phyloP scores from a whole-genome alignment of 169 alveolate species.

The Cryptosporidium ubiquitum region DNA sequence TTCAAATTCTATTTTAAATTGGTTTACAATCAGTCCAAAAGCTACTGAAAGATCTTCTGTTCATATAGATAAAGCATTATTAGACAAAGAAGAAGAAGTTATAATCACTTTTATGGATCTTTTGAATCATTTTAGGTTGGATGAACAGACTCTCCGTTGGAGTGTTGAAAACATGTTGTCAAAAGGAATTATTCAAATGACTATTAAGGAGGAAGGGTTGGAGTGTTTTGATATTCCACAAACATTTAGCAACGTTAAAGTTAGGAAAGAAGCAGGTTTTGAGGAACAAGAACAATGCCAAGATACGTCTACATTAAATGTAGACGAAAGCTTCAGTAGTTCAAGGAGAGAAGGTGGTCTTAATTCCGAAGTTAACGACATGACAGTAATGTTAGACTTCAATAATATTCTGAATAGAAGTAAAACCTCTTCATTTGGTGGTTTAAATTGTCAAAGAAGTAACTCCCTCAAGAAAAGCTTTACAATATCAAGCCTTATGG shows the following conservation, averaged over 20 bases:
- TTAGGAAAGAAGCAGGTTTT: background rate
- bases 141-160: constrained; percentile 52
- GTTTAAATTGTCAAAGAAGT: background rate
- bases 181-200: constrained; percentile 19
- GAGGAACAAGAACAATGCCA: background rate
- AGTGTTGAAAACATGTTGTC: constrained; percentile 39
- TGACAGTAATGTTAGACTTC: constrained; percentile 70
- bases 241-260: background rate
- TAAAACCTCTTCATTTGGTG: background rate
- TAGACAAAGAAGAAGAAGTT: background rate
- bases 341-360: background rate
- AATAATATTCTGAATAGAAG: background rate
- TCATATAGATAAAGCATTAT: background rate
- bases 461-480: background rate
- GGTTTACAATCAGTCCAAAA: constrained; percentile 63
- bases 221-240: constrained; percentile 36
- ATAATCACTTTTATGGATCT: constrained; percentile 9
- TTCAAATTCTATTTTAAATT: constrained; percentile 43
- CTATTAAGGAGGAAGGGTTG: background rate
- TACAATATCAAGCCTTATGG: background rate
- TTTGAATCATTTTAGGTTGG: constrained; percentile 22
- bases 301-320: background rate
- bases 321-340: background rate
- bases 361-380: constrained; percentile 9
- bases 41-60: background rate